Evolutionary conservation across 2,329 filamentous ascomycete species (phyloP), one percentile per base, ranked within the genome.

Genomic region (Neonectria coccinea): DNA sequence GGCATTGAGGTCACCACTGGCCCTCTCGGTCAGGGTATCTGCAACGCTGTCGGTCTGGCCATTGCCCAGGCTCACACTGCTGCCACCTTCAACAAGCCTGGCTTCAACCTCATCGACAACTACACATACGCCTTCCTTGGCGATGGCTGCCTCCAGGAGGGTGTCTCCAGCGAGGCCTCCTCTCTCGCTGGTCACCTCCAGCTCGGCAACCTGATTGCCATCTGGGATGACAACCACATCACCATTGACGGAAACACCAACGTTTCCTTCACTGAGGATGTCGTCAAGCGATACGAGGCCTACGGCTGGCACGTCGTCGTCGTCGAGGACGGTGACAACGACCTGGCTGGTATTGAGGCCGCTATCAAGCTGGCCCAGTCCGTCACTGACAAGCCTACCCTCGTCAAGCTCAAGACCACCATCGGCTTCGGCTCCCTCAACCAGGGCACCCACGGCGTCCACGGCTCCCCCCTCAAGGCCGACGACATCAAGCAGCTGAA

Each of bases 201-300:
- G 88, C 90, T 99, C 71, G 96, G 95, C 79, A 99, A 98, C 88
- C 87, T 99, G 78, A 98, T 98, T 83, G 90, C 89, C 82, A 88
- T 99, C 83, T 99, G 95, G 83, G 96, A 99, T 79, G 96, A 99
- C 87, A 99, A 99, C 89, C 92, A 97, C 82, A 98, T 99, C 79
- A 97, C 87, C 76, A 90, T 90, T 79, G 96, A 99, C 79, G 96
- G 96, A 82, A 92, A 97, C 86, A 98, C 92, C 84, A 96, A 96
- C 85, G 90, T 89, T 78, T 91, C 96, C 73, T 98, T 99, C 87
- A 99, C 96, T 66, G 96, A 99, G 86, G 94, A 99, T 75, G 95
- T 98, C 67, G 81, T 87, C 76, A 96, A 97, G 89, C 91, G 95
- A 78, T 98, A 98, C 81, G 93, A 98, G 86, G 81, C 96, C 67